Conservation (phyloP, 306 rosid genomes). For the Chamaecrista fasciculata region DNA sequence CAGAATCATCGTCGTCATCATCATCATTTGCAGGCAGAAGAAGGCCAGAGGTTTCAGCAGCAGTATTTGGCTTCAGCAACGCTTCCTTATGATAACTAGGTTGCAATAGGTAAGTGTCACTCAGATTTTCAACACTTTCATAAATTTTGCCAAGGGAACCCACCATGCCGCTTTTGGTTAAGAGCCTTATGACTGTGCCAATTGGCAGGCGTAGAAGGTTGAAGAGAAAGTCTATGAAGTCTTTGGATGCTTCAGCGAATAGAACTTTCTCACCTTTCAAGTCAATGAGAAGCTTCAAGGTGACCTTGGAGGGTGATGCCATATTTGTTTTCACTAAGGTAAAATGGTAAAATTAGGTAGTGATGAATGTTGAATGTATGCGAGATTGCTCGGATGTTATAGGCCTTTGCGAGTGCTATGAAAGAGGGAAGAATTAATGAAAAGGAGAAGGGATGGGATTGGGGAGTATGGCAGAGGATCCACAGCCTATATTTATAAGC, state of each 20-base stretch:
- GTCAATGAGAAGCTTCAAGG: not conserved
- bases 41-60: too few relatives aligned
- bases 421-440: too few relatives aligned
- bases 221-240: not conserved
- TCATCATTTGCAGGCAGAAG: too few relatives aligned
- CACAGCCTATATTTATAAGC: too few relatives aligned
- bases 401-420: too few relatives aligned
- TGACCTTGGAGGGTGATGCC: not conserved
- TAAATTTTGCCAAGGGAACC: constrained; percentile 48
- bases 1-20: too few relatives aligned
- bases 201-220: constrained; percentile 40
- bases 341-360: too few relatives aligned
- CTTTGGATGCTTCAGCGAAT: not conserved
- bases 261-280: not conserved
- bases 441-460: too few relatives aligned
- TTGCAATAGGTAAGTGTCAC: constrained; percentile 31
- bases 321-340: too few relatives aligned
- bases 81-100: constrained; percentile 27
- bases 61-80: constrained; percentile 39
- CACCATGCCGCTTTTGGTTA: constrained; percentile 31
- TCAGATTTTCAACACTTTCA: constrained; percentile 37
- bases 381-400: too few relatives aligned
- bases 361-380: too few relatives aligned
- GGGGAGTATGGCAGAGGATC: too few relatives aligned
- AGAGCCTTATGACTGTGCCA: constrained; percentile 15